phyloP scores from a whole-genome alignment of 257 asterid genomes.

The Nicotiana noctiflora region DNA sequence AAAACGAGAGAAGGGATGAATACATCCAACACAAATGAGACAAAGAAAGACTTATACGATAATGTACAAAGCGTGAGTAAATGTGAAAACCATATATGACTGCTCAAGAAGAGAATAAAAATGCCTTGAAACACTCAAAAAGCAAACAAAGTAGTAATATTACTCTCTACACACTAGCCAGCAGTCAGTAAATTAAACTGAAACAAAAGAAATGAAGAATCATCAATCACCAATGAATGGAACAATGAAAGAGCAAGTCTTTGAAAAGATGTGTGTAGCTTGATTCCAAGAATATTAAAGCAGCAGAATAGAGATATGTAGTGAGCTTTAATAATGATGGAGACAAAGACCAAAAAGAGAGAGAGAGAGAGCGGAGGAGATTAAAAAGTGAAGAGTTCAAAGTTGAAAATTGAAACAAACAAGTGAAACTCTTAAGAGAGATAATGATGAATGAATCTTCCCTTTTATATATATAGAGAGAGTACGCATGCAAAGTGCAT shows the following conservation, averaged over 20 bases:
- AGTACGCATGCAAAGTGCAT: slow-evolving; percentile 73
- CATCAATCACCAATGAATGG: slow-evolving; percentile 4
- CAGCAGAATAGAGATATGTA: not conserved
- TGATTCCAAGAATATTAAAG: slow-evolving; percentile 9
- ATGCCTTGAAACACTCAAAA: slow-evolving; percentile 81
- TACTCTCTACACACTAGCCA: not conserved
- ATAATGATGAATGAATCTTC: slow-evolving; percentile 45
- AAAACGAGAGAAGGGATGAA: slow-evolving; percentile 33
- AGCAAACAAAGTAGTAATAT: slow-evolving; percentile 1
- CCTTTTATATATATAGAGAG: slow-evolving; percentile 8
- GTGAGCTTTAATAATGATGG: slow-evolving; percentile 2
- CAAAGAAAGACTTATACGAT: slow-evolving; percentile 25
- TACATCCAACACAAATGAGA: slow-evolving; percentile 62
- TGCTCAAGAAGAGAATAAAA: slow-evolving; percentile 90
- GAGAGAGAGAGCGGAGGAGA: not conserved
- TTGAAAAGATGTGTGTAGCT: slow-evolving; percentile 17
- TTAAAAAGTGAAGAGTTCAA: too few species aligned
- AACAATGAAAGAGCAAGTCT: slow-evolving; percentile 11
- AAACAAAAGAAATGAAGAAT: not conserved
- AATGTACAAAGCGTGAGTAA: slow-evolving; percentile 39
- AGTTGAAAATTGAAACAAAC: not conserved
- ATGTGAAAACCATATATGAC: slow-evolving; percentile 68
- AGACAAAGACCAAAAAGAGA: not conserved
- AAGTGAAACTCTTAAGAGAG: not conserved
- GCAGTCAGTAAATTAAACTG: not conserved